phyloP scores from a whole-genome alignment of 2,329 filamentous ascomycete genomes.

The Emmonsia crescens region DNA sequence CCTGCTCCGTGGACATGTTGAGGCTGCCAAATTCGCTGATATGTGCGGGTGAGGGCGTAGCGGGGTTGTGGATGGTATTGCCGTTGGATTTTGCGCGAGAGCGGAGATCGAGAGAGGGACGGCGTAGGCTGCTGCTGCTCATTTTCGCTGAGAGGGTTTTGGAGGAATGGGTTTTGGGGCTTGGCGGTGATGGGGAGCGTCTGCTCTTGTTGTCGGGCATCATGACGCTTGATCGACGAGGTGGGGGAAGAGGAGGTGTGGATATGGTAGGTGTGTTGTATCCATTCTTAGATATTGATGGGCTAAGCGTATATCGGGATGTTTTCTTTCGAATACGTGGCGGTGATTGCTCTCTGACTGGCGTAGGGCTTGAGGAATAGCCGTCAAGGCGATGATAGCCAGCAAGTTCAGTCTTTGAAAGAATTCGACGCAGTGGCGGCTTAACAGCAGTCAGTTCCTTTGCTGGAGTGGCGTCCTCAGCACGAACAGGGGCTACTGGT shows the following conservation, averaged over 20 bases:
- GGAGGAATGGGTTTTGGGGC: slow-evolving; percentile 20
- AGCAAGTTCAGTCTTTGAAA: slow-evolving; percentile 78
- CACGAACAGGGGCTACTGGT: slow-evolving; percentile 17
- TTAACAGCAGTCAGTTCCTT: slow-evolving; percentile 46
- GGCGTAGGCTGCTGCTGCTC: slow-evolving; percentile 27
- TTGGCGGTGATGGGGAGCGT: slow-evolving; percentile 32
- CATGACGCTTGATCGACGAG: slow-evolving; percentile 21
- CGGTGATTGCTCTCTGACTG: slow-evolving; percentile 37
- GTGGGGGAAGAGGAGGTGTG: slow-evolving; percentile 19
- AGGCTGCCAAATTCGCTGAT: slow-evolving; percentile 37
- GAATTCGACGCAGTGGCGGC: slow-evolving; percentile 69
- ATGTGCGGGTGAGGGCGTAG: neutral
- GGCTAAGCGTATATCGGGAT: slow-evolving; percentile 42
- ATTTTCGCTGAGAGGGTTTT: slow-evolving; percentile 21
- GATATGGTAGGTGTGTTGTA: slow-evolving; percentile 22
- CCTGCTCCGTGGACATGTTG: slow-evolving; percentile 45
- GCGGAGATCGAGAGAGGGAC: slow-evolving; percentile 42
- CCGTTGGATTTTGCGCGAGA: slow-evolving; percentile 34
- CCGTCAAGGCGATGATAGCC: slow-evolving; percentile 54
- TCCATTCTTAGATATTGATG: slow-evolving; percentile 22
- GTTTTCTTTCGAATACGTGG: slow-evolving; percentile 45
- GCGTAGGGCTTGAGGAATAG: slow-evolving; percentile 32
- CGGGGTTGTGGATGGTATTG: slow-evolving; percentile 16
- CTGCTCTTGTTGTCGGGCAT: slow-evolving; percentile 19
- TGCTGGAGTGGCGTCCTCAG: slow-evolving; percentile 30